Evolutionary conservation across 148 eudicot species (phyloP).

Genomic region (Rhododendron williamsianum): DNA sequence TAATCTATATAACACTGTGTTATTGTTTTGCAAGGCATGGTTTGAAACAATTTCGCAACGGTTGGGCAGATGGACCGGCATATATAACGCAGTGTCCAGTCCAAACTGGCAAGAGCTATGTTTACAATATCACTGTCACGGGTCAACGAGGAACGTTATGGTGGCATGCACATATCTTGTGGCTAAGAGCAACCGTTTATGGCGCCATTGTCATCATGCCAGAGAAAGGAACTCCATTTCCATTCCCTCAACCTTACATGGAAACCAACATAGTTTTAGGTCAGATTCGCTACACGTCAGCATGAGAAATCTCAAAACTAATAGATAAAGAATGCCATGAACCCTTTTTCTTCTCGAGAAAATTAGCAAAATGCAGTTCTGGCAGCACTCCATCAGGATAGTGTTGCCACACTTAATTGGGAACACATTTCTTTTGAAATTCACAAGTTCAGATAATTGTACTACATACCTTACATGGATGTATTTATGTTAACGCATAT

Average conservation of each 20-base stretch:
- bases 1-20: neutral
- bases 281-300: neutral
- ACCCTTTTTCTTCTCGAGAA: neutral
- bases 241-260: constrained; percentile 45
- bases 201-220: constrained; percentile 53
- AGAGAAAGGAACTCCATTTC: constrained; percentile 36
- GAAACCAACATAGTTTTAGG: constrained; percentile 43
- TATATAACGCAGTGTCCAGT: constrained; percentile 57
- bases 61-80: constrained; percentile 64
- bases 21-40: constrained; percentile 33
- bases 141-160: constrained; percentile 51
- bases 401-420: neutral
- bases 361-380: neutral
- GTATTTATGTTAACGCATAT: neutral
- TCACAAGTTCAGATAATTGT: neutral
- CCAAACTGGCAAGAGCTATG: constrained; percentile 35
- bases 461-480: neutral
- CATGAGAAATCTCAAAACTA: neutral
- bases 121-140: constrained; percentile 37
- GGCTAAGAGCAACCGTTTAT: constrained; percentile 58
- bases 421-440: neutral
- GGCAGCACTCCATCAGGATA: neutral
- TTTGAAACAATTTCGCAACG: constrained; percentile 43
- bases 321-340: neutral
- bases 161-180: constrained; percentile 59